Evolutionary conservation across 176 grass and related monocot species (phyloP).

Genomic region (Cymbopogon citratus): DNA sequence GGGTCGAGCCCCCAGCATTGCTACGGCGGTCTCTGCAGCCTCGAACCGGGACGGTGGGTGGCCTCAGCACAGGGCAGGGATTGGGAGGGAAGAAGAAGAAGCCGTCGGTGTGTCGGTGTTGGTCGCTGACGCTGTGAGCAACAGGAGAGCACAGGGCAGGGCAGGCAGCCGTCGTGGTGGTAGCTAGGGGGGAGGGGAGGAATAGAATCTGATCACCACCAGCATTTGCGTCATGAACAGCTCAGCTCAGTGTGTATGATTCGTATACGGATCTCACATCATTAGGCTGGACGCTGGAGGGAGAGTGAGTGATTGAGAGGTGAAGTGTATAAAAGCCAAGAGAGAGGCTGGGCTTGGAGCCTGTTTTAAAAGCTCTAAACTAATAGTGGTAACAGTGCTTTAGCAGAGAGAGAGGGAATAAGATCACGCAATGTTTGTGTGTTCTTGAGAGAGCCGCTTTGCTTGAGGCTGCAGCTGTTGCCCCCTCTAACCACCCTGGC

Average conservation of each 20-base stretch:
- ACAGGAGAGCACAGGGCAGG: not conserved
- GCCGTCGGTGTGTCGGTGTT: conserved; percentile 40
- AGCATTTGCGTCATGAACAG: not conserved
- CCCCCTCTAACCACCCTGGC: conserved; percentile 6
- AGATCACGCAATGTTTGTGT: conserved; percentile 11
- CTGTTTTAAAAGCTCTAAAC: not conserved
- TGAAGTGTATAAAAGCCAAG: conserved; percentile 16
- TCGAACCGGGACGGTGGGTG: not conserved
- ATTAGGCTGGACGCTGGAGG: not conserved
- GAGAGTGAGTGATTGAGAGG: not conserved
- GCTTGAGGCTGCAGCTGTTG: conserved; percentile 19
- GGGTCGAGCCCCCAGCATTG: conserved; percentile 39
- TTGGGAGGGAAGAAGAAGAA: not conserved
- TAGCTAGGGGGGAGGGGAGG: conserved; percentile 15
- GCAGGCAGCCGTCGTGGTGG: not conserved
- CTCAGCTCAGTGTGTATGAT: not conserved
- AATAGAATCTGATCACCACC: conserved; percentile 34
- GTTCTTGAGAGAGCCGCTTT: too few relatives aligned
- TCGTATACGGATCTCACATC: conserved; percentile 19
- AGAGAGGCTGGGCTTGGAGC: conserved; percentile 4
- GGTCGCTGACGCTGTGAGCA: not conserved
- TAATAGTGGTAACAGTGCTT: not conserved
- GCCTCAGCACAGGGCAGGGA: not conserved
- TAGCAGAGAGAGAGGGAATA: conserved; percentile 9
- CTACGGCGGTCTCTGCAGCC: not conserved